Conservation (phyloP, 495 filamentous ascomycete species). For the Aspergillus heteromorphus region DNA sequence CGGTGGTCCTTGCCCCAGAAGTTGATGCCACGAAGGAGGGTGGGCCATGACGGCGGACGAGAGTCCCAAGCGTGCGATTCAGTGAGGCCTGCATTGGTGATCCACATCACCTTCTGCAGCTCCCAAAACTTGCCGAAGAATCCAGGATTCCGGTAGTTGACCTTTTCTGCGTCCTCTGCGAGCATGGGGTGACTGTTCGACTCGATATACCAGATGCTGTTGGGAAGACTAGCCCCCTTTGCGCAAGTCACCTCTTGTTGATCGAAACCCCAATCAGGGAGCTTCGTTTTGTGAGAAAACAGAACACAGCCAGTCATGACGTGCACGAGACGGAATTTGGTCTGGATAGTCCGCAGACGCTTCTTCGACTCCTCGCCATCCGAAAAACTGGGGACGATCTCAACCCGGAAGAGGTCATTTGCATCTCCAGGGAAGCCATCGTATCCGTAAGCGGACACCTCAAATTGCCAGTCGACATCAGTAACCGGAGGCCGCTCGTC, state of each 20-base stretch:
- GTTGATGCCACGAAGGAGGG: conserved; percentile 92
- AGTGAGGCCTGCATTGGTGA: conserved; percentile 90
- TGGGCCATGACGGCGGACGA: conserved; percentile 87
- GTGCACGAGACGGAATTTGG: conserved; percentile 92
- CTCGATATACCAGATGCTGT: conserved; percentile 96
- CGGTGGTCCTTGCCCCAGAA: conserved; percentile 96
- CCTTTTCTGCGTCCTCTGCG: conserved; percentile 71
- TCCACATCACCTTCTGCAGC: conserved; percentile 99
- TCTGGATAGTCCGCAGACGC: conserved; percentile 86
- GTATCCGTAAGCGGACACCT: conserved; percentile 96
- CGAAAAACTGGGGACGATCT: conserved; percentile 88
- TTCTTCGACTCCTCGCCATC: conserved; percentile 74
- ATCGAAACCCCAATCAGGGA: conserved; percentile 94
- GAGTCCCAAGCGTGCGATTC: conserved; percentile 99
- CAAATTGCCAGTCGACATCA: conserved; percentile 97
- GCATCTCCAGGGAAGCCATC: conserved; percentile 96
- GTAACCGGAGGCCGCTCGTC: conserved; percentile 96
- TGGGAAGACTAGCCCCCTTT: conserved; percentile 84
- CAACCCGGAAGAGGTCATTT: conserved; percentile 90
- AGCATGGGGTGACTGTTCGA: conserved; percentile 77
- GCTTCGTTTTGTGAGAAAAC: conserved; percentile 98
- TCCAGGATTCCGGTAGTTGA: conserved; percentile 91
- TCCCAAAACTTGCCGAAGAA: conserved; percentile 99
- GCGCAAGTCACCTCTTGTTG: conserved; percentile 99
- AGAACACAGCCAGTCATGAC: conserved; percentile 95